Percentiles rank a stretch among this genome's conserved stretches.
phyloP scores from a whole-genome alignment of 2,329 filamentous ascomycete species.

The Claviceps cyperi region DNA sequence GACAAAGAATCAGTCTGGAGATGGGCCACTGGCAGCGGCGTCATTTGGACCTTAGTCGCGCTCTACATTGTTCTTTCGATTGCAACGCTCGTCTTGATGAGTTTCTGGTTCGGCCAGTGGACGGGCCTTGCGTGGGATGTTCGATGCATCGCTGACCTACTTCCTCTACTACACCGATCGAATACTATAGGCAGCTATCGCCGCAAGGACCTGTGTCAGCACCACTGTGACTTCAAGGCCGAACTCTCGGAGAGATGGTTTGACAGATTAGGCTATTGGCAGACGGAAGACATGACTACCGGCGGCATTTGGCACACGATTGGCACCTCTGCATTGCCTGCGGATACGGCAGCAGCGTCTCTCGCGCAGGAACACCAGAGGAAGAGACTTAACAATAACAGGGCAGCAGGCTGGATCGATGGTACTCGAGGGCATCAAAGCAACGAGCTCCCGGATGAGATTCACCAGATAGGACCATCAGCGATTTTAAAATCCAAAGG shows the following conservation, averaged over 20 bases:
- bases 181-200: slow-evolving; percentile 64
- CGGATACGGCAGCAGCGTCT: slow-evolving; percentile 38
- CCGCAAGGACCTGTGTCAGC: slow-evolving; percentile 43
- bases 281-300: slow-evolving; percentile 46
- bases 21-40: slow-evolving; percentile 65
- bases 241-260: slow-evolving; percentile 40
- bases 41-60: slow-evolving; percentile 64
- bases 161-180: slow-evolving; percentile 63
- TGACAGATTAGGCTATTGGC: slow-evolving; percentile 79
- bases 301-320: slow-evolving; percentile 67
- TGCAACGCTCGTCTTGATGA: slow-evolving; percentile 36
- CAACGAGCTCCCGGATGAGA: slow-evolving; percentile 18
- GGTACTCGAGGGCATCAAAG: slow-evolving; percentile 7
- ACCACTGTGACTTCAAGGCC: slow-evolving; percentile 35
- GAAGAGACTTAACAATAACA: not conserved
- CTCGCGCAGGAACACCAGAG: slow-evolving; percentile 7
- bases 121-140: slow-evolving; percentile 82
- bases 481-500: slow-evolving; percentile 12
- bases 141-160: slow-evolving; percentile 64
- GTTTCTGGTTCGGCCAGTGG: slow-evolving; percentile 48
- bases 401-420: not conserved
- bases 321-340: slow-evolving; percentile 36
- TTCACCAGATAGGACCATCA: slow-evolving; percentile 13
- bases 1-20: slow-evolving; percentile 44
- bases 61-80: slow-evolving; percentile 56